Evolutionary conservation across 1,284 basidiomycete genomes (phyloP).

Genomic region (Taiwanofungus camphoratus): DNA sequence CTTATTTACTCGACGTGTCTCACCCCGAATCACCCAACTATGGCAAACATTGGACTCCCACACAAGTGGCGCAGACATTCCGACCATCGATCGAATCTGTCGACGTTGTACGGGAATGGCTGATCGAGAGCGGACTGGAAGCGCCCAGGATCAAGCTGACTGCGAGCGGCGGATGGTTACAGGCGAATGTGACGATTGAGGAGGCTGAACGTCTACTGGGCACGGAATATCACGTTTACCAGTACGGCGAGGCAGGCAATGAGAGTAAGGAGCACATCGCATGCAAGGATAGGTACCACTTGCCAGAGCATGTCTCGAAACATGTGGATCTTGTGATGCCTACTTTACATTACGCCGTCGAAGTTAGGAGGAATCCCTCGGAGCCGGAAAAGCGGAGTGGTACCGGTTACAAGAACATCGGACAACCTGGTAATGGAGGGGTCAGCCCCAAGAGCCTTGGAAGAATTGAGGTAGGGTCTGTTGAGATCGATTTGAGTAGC

Average conservation of each 20-base stretch:
- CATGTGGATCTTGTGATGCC: constrained; percentile 22
- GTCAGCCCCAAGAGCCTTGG: background rate
- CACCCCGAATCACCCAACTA: constrained; percentile 37
- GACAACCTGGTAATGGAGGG: constrained; percentile 9
- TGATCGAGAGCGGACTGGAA: constrained; percentile 25
- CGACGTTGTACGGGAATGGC: constrained; percentile 29
- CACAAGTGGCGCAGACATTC: constrained; percentile 33
- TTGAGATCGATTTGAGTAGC: background rate
- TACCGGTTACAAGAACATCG: constrained; percentile 1
- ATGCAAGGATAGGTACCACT: constrained; percentile 20
- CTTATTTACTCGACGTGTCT: constrained; percentile 37
- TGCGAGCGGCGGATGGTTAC: constrained; percentile 34
- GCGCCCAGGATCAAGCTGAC: constrained; percentile 28
- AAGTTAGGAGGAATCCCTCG: constrained; percentile 1
- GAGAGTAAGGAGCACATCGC: constrained; percentile 30
- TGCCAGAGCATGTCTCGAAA: constrained; percentile 19
- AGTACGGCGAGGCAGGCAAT: constrained; percentile 23
- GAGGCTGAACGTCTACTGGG: constrained; percentile 40
- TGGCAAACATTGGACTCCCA: constrained; percentile 36
- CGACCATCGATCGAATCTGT: constrained; percentile 37
- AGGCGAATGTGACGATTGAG: constrained; percentile 36
- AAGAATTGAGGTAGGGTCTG: constrained; percentile 1
- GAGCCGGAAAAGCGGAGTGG: background rate
- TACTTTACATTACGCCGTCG: constrained; percentile 20
- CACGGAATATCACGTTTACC: constrained; percentile 40